Base-by-base conservation (phyloP, 805 yeast genomes). In the Wickerhamiella dianesei region DNA sequence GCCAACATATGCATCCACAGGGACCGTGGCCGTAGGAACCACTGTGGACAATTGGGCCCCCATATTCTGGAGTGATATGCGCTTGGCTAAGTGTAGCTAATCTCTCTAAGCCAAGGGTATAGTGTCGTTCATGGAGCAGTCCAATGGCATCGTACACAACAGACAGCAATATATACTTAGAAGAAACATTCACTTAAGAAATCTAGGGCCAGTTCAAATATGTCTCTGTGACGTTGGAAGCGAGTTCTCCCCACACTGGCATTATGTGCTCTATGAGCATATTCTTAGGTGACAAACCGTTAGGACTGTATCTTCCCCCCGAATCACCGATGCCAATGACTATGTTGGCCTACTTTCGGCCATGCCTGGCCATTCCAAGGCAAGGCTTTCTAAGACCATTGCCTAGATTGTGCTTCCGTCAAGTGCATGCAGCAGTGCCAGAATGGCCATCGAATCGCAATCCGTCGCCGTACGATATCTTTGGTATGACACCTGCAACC, bases 11-110 rank as follows among this genome's bases (percentile, higher is more conserved):
- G 96, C 88, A 19, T 89, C 86, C 2, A 87, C 72, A 4, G 94
- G 95, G 56, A 89, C 84, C 1, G 96, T 84, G 2, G 94, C 87
- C 2, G 94, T 79, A 12, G 95, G 96, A 8, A 95, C 84, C 60
- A 86, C 66, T 32, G 84, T 69, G 1, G 96, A 88, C 50, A 89
- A 67, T 59, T 82, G 83, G 13, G 84, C 85, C 14, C 96, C 96
- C 96, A 88, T 87, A n/a, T n/a, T n/a, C 4, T 12, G 20, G 21
- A 25, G 32, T 25, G 32, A 25, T 25, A 25, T 25, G 32, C 32
- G 32, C 12, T 25, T 25, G 32, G 32, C 32, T 25, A 25, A 25
- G 32, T n/a, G n/a, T n/a, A n/a, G n/a, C n/a, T n/a, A n/a, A n/a
- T n/a, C n/a, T n/a, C n/a, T n/a, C n/a, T n/a, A n/a, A n/a, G n/a